Conservation (phyloP, 331 rosid species). For the Cydonia oblonga region DNA sequence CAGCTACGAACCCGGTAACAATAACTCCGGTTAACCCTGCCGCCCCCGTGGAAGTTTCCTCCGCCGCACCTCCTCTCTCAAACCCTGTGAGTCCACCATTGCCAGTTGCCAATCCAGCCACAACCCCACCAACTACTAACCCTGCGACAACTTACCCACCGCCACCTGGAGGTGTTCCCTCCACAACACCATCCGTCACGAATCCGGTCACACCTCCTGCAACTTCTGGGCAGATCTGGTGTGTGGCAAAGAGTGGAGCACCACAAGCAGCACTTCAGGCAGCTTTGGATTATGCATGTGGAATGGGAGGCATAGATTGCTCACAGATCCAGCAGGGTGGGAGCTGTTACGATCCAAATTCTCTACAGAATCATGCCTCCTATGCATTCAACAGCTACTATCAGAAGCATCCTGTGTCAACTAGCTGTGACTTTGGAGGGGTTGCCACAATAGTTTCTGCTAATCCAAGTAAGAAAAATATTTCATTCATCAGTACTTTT, state of each 20-base stretch:
- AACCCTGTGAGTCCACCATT: slow-evolving; percentile 36
- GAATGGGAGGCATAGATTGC: slow-evolving; percentile 46
- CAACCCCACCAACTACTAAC: slow-evolving; percentile 40
- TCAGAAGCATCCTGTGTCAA: slow-evolving; percentile 64
- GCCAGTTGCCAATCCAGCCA: slow-evolving; percentile 36
- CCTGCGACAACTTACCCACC: slow-evolving; percentile 65
- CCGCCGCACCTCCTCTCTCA: slow-evolving; percentile 53
- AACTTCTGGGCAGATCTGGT: slow-evolving; percentile 66
- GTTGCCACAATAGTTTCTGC: slow-evolving; percentile 43
- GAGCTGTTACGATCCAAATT: slow-evolving; percentile 61
- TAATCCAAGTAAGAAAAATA: slow-evolving; percentile 61
- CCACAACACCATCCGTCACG: slow-evolving; percentile 13
- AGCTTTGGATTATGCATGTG: slow-evolving; percentile 88
- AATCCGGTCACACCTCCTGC: slow-evolving; percentile 56
- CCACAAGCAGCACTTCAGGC: slow-evolving; percentile 54
- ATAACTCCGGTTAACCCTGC: slow-evolving; percentile 42
- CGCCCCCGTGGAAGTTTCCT: slow-evolving; percentile 39
- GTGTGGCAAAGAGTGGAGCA: slow-evolving; percentile 69
- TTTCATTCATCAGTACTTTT: not conserved
- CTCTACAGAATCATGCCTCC: slow-evolving; percentile 80
- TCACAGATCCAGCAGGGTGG: slow-evolving; percentile 79
- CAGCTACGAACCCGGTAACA: slow-evolving; percentile 55
- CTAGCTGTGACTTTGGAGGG: slow-evolving; percentile 94
- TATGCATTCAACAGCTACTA: slow-evolving; percentile 78
- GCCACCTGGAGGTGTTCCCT: slow-evolving; percentile 41